Percentiles rank a stretch among this genome's conserved stretches.
Evolutionary conservation across 306 rosid species (phyloP).

Genomic region (Carpinus fangiana): DNA sequence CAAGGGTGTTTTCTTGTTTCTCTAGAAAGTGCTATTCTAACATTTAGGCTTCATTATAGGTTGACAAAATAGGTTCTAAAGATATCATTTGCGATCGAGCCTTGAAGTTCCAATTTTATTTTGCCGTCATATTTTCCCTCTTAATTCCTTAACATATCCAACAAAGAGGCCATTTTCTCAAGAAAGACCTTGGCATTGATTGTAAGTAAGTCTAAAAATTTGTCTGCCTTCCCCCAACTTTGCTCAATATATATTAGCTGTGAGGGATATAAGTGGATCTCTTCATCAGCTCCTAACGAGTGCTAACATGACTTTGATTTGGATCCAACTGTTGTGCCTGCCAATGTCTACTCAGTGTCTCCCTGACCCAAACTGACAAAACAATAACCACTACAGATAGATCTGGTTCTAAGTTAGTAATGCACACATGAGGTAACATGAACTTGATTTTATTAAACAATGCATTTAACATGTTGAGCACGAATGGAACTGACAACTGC

Average conservation of each 20-base stretch:
- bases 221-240: background rate
- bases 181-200: too few relatives aligned
- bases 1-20: too few relatives aligned
- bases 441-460: background rate
- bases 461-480: background rate
- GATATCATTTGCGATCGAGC: too few relatives aligned
- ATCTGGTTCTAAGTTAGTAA: background rate
- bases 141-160: too few relatives aligned
- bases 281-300: background rate
- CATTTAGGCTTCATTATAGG: too few relatives aligned
- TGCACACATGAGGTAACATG: background rate
- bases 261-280: background rate
- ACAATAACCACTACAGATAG: background rate
- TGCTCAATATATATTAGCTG: background rate
- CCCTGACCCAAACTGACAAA: background rate
- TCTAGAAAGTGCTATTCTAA: too few relatives aligned
- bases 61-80: too few relatives aligned
- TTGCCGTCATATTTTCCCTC: too few relatives aligned
- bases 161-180: too few relatives aligned
- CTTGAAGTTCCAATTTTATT: too few relatives aligned
- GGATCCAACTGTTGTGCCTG: background rate
- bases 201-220: background rate
- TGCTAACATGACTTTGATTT: background rate
- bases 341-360: slow-evolving; percentile 2
- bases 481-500: background rate